These are phyloP conservation scores for Haberlea rhodopensis DNA, from an alignment of 257 asterid genomes.

Conservation along the genomic window DNA sequence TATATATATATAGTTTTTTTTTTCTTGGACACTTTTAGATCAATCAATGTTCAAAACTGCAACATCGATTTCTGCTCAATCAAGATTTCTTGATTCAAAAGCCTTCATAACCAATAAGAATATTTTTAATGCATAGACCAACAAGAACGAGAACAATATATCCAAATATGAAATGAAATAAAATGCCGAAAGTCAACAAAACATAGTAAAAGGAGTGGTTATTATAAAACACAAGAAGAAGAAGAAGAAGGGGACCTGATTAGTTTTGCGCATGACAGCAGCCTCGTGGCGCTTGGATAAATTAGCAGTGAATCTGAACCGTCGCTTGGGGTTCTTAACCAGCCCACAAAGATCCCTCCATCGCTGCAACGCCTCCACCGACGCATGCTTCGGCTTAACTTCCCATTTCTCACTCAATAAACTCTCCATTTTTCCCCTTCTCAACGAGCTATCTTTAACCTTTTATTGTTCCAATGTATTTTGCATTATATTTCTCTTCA, in stretches of 20 bases:
- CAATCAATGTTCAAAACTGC: neutral
- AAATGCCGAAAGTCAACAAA: neutral
- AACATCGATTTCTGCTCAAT: neutral
- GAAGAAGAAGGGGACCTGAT: slow-evolving; percentile 43
- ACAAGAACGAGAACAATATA: no score
- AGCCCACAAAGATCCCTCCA: slow-evolving; percentile 77
- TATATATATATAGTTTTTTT: no score
- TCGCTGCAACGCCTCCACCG: slow-evolving; percentile 63
- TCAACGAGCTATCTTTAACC: neutral
- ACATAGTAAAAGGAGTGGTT: neutral
- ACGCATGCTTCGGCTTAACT: slow-evolving; percentile 67
- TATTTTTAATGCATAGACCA: neutral
- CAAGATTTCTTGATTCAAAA: neutral
- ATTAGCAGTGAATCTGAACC: slow-evolving; percentile 90
- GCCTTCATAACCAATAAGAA: neutral
- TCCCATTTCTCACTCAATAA: slow-evolving; percentile 70
- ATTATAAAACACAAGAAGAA: neutral
- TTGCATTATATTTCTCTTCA: neutral
- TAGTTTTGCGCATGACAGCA: slow-evolving; percentile 72
- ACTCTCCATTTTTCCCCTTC: slow-evolving; percentile 40
- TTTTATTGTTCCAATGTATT: neutral
- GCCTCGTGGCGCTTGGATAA: slow-evolving; percentile 76
- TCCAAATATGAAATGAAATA: no score
- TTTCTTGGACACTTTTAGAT: neutral
- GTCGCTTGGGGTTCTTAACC: slow-evolving; percentile 73